A percentile compares a stretch with the other conserved stretches of the same genome.
These are phyloP conservation scores for Kluyveromyces siamensis DNA, from an alignment of 805 yeast species.

Conservation along the genomic window DNA sequence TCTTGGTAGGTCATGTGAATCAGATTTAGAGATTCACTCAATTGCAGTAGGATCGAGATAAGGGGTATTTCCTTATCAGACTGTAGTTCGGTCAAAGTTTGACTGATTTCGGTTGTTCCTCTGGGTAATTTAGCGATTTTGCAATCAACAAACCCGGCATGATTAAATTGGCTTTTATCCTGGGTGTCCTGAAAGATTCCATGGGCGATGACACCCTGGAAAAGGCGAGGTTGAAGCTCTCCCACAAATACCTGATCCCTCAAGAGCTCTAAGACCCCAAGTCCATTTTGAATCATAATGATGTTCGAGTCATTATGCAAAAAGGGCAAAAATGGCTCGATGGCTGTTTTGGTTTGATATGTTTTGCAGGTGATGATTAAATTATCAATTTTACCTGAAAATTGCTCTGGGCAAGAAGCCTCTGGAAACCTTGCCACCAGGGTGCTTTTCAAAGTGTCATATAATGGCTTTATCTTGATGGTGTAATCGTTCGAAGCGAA, in stretches of 20 bases:
- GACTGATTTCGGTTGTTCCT: conserved; percentile 16
- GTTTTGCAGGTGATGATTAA: conserved; percentile 76
- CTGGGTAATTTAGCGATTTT: conserved; percentile 50
- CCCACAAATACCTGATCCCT: conserved; percentile 47
- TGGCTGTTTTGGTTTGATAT: conserved; percentile 57
- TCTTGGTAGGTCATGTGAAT: conserved; percentile 35
- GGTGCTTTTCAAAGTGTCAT: conserved; percentile 8
- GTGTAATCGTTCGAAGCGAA: conserved; percentile 16
- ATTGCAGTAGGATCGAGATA: conserved; percentile 21
- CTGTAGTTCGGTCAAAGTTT: conserved; percentile 9
- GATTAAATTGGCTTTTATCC: conserved; percentile 32
- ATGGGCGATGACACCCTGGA: conserved; percentile 74
- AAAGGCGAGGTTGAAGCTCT: conserved; percentile 45
- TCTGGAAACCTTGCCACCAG: conserved; percentile 1
- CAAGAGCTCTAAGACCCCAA: conserved; percentile 65
- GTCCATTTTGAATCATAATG: conserved; percentile 78
- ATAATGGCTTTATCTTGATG: conserved; percentile 20
- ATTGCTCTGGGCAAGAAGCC: conserved; percentile 17
- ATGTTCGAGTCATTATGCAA: conserved; percentile 49
- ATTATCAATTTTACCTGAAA: conserved; percentile 34
- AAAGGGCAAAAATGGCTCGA: conserved; percentile 42
- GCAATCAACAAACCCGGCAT: conserved; percentile 66
- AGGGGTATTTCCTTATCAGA: conserved; percentile 13
- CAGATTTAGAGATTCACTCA: conserved; percentile 18
- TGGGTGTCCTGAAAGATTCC: conserved; percentile 53